Evolutionary conservation across 768 basidiomycete species (phyloP), one percentile per base, ranked within the genome.

Genomic region (Fomitopsis serialis): DNA sequence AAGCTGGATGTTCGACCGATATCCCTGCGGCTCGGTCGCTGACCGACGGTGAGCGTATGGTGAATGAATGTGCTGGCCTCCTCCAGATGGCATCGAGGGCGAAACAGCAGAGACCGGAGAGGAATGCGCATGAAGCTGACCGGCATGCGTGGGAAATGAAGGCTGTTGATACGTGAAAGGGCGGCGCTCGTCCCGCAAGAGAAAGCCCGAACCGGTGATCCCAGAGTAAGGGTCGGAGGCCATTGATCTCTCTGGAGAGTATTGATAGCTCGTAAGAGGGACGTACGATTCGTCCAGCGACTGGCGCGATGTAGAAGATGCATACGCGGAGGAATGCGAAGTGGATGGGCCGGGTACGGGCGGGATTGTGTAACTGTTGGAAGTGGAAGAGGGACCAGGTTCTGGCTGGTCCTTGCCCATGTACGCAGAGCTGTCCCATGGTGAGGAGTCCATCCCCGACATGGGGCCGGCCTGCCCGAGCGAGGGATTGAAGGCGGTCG

Each of bases 21-120:
- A 81, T 17, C 73, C 73, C 58, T 79, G 80, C 22, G 82, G 75
- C 45, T 84, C 84, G 27, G 79, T 80, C 48, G 78, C 70, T 36
- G 82, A 74, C 48, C 84, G 77, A 55, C 82, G 75, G 58, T 80
- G 81, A 37, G 75, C 74, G 62, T 78, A 85, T 13, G 78, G 63
- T 9, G 73, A 67, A 50, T 80, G 76, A 7, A 74, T 73, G 67
- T 7, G 8, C 9, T 22, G 1, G 34, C 35, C 35, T 25, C 43
- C 43, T 13, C 45, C 36, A 19, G 22, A 77, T 75, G 49, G 61
- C 70, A 59, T 75, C 75, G 32, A 70, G 70, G 57, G 71, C 69
- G 53, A 42, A 50, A 54, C 42, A 58, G 52, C 24, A 3, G 52
- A 35, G 48, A 50, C 44, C 55, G 52, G 22, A 6, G 52, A 40